Base-by-base conservation (phyloP, 2,329 filamentous ascomycete species). In the Aotearoamyces nothofagi region DNA sequence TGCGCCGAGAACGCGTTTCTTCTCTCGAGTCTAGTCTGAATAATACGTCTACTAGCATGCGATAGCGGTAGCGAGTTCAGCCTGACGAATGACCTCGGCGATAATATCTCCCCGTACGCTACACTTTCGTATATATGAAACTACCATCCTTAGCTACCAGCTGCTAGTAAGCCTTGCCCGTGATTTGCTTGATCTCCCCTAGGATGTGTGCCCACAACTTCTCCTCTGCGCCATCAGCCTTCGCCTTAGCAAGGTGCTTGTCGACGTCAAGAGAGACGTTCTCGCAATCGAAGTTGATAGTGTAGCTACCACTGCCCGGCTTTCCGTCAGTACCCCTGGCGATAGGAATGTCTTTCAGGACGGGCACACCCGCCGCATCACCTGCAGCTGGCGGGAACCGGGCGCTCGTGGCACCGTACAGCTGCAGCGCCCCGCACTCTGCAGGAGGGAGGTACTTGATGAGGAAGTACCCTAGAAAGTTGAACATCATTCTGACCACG, bases 341-440 rank as follows among this genome's bases (percentile, higher is more conserved):
- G 11, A 43, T 24, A 5, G 6, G 26, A 13, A 29, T 27, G n/a
- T 33, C 32, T 23, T 16, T 27, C n/a, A n/a, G n/a, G 15, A 47
- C 19, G 5, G 39, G 32, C 1, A 49, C 41, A 3, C 42, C 43
- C 17, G 29, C 24, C 3, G 19, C 24, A 8, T 34, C 36, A n/a
- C 26, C 34, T 4, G 24, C 24, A 1, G 29, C 27, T 15, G 36
- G 24, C 3, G 50, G 38, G 40, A 16, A 57, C 40, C 31, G 51
- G 46, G 22, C 46, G 36, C 30, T 57, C 0, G 56, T 60, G 9
- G 44, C 43, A 6, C 55, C 29, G 19, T 51, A 58, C 5, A 51
- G 16, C 9, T 56, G 53, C 26, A 54, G 45, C 38, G 58, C 56
- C 0, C 55, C 56, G 4, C 48, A 53, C 5, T 47, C 47, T 11